Evolutionary conservation across 75 land plant genomes (phyloP), one percentile per base, ranked within the genome.

Genomic region (Pinus albicaulis): DNA sequence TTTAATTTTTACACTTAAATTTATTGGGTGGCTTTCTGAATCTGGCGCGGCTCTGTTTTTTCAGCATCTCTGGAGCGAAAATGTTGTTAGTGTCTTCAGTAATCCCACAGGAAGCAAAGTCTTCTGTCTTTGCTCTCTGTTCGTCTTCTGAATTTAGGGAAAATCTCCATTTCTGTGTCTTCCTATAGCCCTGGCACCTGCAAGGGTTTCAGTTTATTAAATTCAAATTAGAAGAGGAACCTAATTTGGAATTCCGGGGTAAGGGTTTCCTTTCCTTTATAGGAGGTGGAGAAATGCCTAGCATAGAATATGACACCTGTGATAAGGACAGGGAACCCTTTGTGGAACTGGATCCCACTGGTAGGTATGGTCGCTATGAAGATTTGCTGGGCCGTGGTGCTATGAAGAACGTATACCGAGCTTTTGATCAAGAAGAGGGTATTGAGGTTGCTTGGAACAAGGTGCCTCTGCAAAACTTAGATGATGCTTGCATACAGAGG

Each of bases 381-480:
- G 91, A 93, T 48, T 82, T 90, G 0, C 79, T 93, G 0, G 95
- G 95, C 55, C 34, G 75, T 2, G 95, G 95, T 7, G 89, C 93
- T 1, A 81, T 83, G 66, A 93, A 93, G 78, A 89, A 81, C 23
- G 95, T 93, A 16, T 93, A 91, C 85, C 57, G 92, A 12, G 95
- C 82, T 6, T 93, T 91, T 74, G 93, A 93, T 70, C 83, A 89
- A 66, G 85, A 82, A 58, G 91, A 93, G 36, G 94, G 95, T 3
- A 86, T 81, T 68, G 95, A 93, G 70, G 91, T 93, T 24, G 95
- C 95, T 7, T 93, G 95, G 95, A 93, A 93, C 76, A 86, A 93
- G 75, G 90, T 90, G 17, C 77, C 77, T 15, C 74, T 86, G 11
- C 64, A 83, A 48, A 71, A 23, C 34, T 77, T 88, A 22, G 66